phyloP scores from a whole-genome alignment of 108 stramenopile species.

The Licmophora abbreviata region DNA sequence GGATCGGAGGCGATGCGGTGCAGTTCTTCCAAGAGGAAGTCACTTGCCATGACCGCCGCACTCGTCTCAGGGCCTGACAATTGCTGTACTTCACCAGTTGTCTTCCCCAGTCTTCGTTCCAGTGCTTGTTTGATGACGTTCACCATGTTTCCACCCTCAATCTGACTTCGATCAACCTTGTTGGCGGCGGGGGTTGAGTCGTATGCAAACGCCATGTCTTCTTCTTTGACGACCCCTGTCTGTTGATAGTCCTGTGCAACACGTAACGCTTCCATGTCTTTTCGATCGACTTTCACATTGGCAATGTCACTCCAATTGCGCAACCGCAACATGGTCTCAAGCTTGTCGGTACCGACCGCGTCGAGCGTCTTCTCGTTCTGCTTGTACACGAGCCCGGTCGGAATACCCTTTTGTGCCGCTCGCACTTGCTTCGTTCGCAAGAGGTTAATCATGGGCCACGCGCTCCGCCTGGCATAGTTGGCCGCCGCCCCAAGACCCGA shows the following conservation, averaged over 20 bases:
- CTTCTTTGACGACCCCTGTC: constrained; percentile 47
- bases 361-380: constrained; percentile 92
- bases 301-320: constrained; percentile 81
- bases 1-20: constrained; percentile 24
- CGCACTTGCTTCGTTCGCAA: constrained; percentile 90
- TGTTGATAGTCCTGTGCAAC: constrained; percentile 77
- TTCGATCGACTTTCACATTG: constrained; percentile 74
- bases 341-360: constrained; percentile 53
- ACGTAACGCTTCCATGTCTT: constrained; percentile 75
- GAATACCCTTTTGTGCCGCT: constrained; percentile 90
- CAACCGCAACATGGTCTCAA: constrained; percentile 85
- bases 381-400: constrained; percentile 92
- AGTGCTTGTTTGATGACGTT: constrained; percentile 71
- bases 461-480: constrained; percentile 89
- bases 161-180: constrained; percentile 60
- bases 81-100: constrained; percentile 5
- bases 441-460: constrained; percentile 98
- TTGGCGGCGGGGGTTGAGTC: constrained; percentile 76
- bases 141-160: constrained; percentile 73
- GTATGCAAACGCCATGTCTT: constrained; percentile 43
- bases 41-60: constrained; percentile 78
- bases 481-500: constrained; percentile 70
- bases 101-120: constrained; percentile 54
- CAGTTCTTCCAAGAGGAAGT: constrained; percentile 66
- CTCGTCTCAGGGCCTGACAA: constrained; percentile 64